Evolutionary conservation across 2,329 filamentous ascomycete species (phyloP), one percentile per base, ranked within the genome.

Genomic region (Stylonectria norvegica): DNA sequence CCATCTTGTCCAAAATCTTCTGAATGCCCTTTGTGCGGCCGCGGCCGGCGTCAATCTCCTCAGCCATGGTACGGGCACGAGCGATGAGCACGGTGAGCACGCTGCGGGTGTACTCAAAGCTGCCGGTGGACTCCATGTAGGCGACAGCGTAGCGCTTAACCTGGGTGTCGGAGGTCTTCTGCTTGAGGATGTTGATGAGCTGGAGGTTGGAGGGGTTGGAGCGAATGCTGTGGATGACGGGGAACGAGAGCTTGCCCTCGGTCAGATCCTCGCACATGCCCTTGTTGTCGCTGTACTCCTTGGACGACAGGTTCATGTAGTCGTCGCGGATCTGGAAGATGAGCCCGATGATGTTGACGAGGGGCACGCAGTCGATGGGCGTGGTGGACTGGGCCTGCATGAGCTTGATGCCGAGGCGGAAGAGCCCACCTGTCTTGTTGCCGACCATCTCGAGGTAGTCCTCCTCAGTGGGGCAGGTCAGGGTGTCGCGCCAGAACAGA

Each of bases 201-300:
- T 94, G 84, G 52, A 86, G 72, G 60, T 89, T 86, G 20, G 70
- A 67, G 14, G 79, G 86, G 60, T 89, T 79, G 44, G 84, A 71
- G 45, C 87, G 86, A 53, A 97, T 94, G 62, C 86, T 85, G 69
- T 97, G 91, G 57, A 97, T 95, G 57, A 97, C 83, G 28, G 90
- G 89, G 62, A 96, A 96, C 18, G 85, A 91, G 70, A 96, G 96
- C 73, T 97, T 97, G 49, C 91, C 91, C 69, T 97, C 93, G 1
- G 89, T 96, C 55, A 97, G 69, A 66, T 97, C 93, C 70, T 97
- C 91, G 65, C 88, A 95, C 53, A 95, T 78, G 35, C 91, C 93
- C 70, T 97, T 97, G 65, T 95, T 91, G 49, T 85, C 73, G 25
- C 82, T 83, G 71, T 96, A 96, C 57, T 82, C 75, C n/a, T 69